Evolutionary conservation across 495 filamentous ascomycete species (phyloP).

Genomic region (Cercophora scortea): DNA sequence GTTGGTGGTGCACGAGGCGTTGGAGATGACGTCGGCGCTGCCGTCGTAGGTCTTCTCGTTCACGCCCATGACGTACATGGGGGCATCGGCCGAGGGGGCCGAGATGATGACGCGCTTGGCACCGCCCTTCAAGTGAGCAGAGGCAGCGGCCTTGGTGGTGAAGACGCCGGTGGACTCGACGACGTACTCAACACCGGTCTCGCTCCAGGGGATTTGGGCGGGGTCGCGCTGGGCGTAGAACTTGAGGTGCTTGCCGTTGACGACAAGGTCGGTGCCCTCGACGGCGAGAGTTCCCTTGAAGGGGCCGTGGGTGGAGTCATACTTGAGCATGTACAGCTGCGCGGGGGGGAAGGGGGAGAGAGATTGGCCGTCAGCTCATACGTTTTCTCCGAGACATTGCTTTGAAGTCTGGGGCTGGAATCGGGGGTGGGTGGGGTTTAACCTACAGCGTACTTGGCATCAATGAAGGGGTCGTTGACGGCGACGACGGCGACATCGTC

Average conservation of each 20-base stretch:
- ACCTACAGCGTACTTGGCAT: slow-evolving; percentile 93
- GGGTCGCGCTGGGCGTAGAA: slow-evolving; percentile 96
- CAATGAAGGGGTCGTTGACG: slow-evolving; percentile 99
- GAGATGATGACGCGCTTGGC: slow-evolving; percentile 99
- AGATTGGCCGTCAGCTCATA: slow-evolving; percentile 11
- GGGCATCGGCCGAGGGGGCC: slow-evolving; percentile 95
- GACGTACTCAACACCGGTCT: slow-evolving; percentile 87
- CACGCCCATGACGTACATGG: slow-evolving; percentile 99
- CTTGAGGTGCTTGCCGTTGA: slow-evolving; percentile 93
- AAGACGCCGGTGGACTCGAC: slow-evolving; percentile 99
- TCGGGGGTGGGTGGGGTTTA: not conserved
- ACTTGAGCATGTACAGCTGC: slow-evolving; percentile 98
- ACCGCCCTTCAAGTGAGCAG: slow-evolving; percentile 92
- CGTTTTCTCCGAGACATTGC: not conserved
- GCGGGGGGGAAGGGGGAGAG: not conserved
- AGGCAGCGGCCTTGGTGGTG: slow-evolving; percentile 95
- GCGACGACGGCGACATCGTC: slow-evolving; percentile 81
- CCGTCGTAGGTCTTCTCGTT: slow-evolving; percentile 89
- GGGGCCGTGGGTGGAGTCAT: slow-evolving; percentile 91
- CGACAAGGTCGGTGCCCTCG: slow-evolving; percentile 64
- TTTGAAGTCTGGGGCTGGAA: too few species aligned
- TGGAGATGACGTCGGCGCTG: slow-evolving; percentile 88
- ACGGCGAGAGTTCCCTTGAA: slow-evolving; percentile 88
- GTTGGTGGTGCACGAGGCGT: slow-evolving; percentile 99
- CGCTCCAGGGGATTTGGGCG: slow-evolving; percentile 79